A percentile compares a stretch with the other conserved stretches of the same genome.
These are phyloP conservation scores for Trichoderma sp. DNA, from an alignment of 2,329 filamentous ascomycete species.

Conservation along the genomic window DNA sequence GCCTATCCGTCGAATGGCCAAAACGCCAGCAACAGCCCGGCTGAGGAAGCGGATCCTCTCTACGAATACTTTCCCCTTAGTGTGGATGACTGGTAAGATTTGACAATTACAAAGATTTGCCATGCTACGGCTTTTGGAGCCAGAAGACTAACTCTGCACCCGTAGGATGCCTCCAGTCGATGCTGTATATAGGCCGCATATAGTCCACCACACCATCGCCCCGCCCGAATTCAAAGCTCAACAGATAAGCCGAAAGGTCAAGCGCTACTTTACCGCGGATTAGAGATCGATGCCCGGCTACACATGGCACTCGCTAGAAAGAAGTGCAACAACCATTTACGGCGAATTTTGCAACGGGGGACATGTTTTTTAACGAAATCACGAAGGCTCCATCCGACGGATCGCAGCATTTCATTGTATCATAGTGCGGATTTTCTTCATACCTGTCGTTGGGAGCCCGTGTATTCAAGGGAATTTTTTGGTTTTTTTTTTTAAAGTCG, in stretches of 20 bases:
- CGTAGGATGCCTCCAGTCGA: conserved; percentile 78
- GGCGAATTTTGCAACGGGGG: background rate
- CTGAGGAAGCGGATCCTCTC: conserved; percentile 76
- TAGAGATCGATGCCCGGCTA: conserved; percentile 28
- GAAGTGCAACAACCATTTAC: background rate
- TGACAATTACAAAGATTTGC: background rate
- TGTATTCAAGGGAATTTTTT: conserved; percentile 4
- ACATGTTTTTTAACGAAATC: conserved; percentile 14
- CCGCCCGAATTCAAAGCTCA: conserved; percentile 68
- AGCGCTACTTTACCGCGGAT: conserved; percentile 70
- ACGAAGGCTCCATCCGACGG: conserved; percentile 17
- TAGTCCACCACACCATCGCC: conserved; percentile 81
- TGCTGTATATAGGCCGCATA: conserved; percentile 85
- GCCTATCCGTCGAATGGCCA: conserved; percentile 34
- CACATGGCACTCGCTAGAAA: background rate
- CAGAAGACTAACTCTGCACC: background rate
- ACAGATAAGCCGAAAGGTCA: conserved; percentile 61
- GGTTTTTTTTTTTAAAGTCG: conserved; percentile 4
- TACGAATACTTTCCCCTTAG: conserved; percentile 95
- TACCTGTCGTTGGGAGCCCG: background rate
- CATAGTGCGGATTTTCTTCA: background rate
- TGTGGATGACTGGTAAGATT: conserved; percentile 73
- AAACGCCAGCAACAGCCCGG: conserved; percentile 54
- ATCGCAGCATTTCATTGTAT: conserved; percentile 18
- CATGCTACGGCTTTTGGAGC: background rate